These are phyloP conservation scores for Globisporangium spinosum DNA, from an alignment of 352 stramenopile genomes.

Conservation along the genomic window DNA sequence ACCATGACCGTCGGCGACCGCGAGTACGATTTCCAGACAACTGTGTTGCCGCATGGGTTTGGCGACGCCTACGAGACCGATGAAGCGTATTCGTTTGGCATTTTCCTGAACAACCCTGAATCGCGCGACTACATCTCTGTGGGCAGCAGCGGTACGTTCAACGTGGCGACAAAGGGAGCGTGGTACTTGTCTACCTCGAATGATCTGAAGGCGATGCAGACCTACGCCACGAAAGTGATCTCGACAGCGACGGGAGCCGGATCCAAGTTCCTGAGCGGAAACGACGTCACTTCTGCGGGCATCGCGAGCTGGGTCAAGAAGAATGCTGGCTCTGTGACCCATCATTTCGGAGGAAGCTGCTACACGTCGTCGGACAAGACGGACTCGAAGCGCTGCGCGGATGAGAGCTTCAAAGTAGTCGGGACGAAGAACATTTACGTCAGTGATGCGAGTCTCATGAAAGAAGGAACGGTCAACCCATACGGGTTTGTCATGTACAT, in stretches of 20 bases:
- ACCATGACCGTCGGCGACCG: slow-evolving; percentile 20
- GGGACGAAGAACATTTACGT: slow-evolving; percentile 29
- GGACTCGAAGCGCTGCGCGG: slow-evolving; percentile 27
- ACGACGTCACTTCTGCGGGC: neutral
- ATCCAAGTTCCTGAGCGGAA: slow-evolving; percentile 11
- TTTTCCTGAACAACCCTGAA: slow-evolving; percentile 29
- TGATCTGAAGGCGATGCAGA: slow-evolving; percentile 56
- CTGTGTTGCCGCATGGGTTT: slow-evolving; percentile 26
- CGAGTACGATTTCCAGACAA: slow-evolving; percentile 30
- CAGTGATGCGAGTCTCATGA: slow-evolving; percentile 29
- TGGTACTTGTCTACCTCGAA: slow-evolving; percentile 39
- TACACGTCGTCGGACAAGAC: slow-evolving; percentile 25
- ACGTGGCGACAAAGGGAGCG: slow-evolving; percentile 7
- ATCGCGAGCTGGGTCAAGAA: slow-evolving; percentile 16
- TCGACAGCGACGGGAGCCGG: neutral
- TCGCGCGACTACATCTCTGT: slow-evolving; percentile 23
- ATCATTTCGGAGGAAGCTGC: slow-evolving; percentile 33
- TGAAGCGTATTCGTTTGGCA: slow-evolving; percentile 20
- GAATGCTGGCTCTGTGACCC: slow-evolving; percentile 16
- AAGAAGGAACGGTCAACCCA: slow-evolving; percentile 29
- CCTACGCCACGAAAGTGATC: slow-evolving; percentile 36
- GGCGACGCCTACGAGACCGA: slow-evolving; percentile 19
- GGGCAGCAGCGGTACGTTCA: slow-evolving; percentile 5
- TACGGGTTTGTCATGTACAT: slow-evolving; percentile 35
- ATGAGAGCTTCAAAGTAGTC: slow-evolving; percentile 24